Evolutionary conservation across 2,329 filamentous ascomycete species (phyloP), one percentile per base, ranked within the genome.

Genomic region (Aspergillus awamori): DNA sequence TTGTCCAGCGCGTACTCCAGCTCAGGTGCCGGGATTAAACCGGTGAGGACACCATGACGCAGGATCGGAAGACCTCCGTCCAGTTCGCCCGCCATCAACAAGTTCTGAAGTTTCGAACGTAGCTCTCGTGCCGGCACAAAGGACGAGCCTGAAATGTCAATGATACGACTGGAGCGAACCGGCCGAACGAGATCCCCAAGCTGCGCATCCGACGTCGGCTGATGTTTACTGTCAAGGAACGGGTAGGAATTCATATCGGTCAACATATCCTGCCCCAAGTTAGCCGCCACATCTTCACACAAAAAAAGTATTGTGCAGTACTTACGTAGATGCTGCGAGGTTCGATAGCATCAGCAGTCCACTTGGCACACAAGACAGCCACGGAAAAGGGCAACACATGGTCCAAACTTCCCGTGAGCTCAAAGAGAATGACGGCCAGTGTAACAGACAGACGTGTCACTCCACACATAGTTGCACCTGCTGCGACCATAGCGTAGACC

Each of bases 211-310:
- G 97, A 97, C 17, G 96, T 83, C 1, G 94, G 93, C 67, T 96
- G 93, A 63, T 93, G 87, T 76, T 97, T 98, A 79, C 96, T 96
- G 77, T 97, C 93, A n/a, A 99, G 85, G 80, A 96, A 97, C 0
- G 95, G 95, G 67, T 98, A 99, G 2, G 92, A 90, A 76, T 99
- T 98, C 90, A 99, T 94, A 73, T 95, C 93, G 0, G 93, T 98
- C 17, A 98, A 82, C 10, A 98, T 85, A 73, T 98, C 95, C 87
- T 91, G 69, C 6, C 33, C 33, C 38, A 7, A 13, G 56, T 76
- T 56, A 74, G 68, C 58, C 57, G 57, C 11, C 20, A 24, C 11
- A 38, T 3, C 17, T 8, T n/a, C 20, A 17, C 43, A 22, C 22
- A 7, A 52, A 22, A 17, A 7, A 52, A 30, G n/a, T 5, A 33